A percentile compares a stretch with the other conserved stretches of the same genome.
phyloP scores from a whole-genome alignment of 345 rosid species.

The Iberis pinnata region DNA sequence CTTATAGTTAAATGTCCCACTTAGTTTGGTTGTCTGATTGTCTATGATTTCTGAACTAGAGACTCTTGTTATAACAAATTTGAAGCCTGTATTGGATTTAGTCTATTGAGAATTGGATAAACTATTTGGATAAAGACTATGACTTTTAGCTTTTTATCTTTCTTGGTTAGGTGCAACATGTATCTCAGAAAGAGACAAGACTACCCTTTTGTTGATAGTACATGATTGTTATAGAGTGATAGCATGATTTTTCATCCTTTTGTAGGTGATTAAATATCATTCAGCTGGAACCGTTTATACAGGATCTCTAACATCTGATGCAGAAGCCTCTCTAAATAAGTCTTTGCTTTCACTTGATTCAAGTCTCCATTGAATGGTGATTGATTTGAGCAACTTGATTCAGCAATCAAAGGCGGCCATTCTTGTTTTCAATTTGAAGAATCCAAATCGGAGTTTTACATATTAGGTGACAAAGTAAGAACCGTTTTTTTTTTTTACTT shows the following conservation, averaged over 20 bases:
- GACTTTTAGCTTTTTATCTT: not conserved
- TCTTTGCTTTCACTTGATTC: conserved; percentile 38
- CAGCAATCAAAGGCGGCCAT: not conserved
- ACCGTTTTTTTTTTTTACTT: not conserved
- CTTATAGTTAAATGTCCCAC: not conserved
- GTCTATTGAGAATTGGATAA: too few relatives aligned
- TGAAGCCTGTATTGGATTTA: conserved; percentile 6
- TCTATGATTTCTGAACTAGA: not conserved
- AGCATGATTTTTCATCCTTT: not conserved
- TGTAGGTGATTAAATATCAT: conserved; percentile 26
- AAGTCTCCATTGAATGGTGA: conserved; percentile 24
- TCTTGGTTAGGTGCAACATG: conserved; percentile 9
- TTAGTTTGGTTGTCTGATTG: not conserved
- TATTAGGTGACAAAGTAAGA: not conserved
- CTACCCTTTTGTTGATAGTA: not conserved
- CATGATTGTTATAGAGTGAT: not conserved
- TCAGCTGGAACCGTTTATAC: conserved; percentile 31
- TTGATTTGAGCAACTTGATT: not conserved
- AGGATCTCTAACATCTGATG: conserved; percentile 40
- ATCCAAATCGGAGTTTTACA: conserved; percentile 1
- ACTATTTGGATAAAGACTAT: not conserved
- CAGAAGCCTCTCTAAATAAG: conserved; percentile 49
- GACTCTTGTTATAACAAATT: not conserved
- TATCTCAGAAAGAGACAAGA: not conserved
- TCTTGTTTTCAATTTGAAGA: not conserved